Percentiles rank a stretch among this genome's conserved stretches.
Evolutionary conservation across 1,284 basidiomycete species (phyloP).

Genomic region (Cystobasidiaceae sp.): DNA sequence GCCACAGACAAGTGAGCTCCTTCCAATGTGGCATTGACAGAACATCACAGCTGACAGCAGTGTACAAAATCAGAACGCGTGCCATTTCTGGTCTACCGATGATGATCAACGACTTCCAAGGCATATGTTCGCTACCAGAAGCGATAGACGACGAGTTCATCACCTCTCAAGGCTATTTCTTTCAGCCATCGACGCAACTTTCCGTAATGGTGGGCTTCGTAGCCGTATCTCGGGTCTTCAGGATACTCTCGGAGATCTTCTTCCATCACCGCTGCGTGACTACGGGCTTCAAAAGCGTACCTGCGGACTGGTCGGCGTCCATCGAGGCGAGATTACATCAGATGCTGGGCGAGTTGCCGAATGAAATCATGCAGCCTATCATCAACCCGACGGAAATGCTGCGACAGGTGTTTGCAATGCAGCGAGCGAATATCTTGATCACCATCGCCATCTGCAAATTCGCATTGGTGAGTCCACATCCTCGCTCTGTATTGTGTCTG

Average conservation of each 20-base stretch:
- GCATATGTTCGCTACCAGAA: constrained; percentile 45
- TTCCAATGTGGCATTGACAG: not conserved
- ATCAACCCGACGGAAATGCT: constrained; percentile 33
- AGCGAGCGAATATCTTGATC: constrained; percentile 17
- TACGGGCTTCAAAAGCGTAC: constrained; percentile 36
- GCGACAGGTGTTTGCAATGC: constrained; percentile 42
- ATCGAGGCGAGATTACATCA: constrained; percentile 45
- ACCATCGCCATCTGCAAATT: constrained; percentile 46
- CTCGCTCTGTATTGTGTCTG: no score
- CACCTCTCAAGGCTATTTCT: constrained; percentile 48
- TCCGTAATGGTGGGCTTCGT: constrained; percentile 48
- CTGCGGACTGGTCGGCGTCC: constrained; percentile 40
- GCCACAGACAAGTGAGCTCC: constrained; percentile 47
- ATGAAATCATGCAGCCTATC: constrained; percentile 41
- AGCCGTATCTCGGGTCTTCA: constrained; percentile 45
- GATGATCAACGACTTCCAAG: constrained; percentile 49
- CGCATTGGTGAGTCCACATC: constrained; percentile 46
- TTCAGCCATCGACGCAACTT: constrained; percentile 44
- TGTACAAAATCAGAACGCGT: constrained; percentile 47
- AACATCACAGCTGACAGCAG: no score
- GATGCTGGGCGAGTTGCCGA: constrained; percentile 42
- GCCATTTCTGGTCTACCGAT: constrained; percentile 47
- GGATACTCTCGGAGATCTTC: constrained; percentile 47
- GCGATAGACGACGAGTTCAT: constrained; percentile 48
- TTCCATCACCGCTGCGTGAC: constrained; percentile 46